A percentile compares a stretch with the other conserved stretches of the same genome.
These are phyloP conservation scores for Dioscorea zingiberensis DNA, from an alignment of 106 monocot genomes.

Conservation along the genomic window DNA sequence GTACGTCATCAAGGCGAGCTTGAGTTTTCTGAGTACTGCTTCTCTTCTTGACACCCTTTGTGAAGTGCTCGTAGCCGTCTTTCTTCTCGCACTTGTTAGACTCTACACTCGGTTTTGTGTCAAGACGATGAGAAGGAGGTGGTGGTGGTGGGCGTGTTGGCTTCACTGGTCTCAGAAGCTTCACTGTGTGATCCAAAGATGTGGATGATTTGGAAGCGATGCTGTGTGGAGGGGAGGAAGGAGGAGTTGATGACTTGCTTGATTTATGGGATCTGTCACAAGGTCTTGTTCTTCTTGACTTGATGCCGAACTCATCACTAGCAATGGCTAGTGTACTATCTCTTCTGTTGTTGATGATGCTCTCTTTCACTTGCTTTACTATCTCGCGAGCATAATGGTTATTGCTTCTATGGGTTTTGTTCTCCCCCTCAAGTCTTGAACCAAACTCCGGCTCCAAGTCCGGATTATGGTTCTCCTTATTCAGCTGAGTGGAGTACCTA, in stretches of 20 bases:
- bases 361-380: slow-evolving; percentile 38
- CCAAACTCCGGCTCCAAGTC: too few relatives aligned
- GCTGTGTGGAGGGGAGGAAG: too few relatives aligned
- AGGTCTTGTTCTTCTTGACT: slow-evolving; percentile 12
- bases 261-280: neutral
- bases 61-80: slow-evolving; percentile 33
- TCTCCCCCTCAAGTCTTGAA: slow-evolving; percentile 17
- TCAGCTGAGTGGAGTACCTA: slow-evolving; percentile 46
- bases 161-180: neutral
- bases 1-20: too few relatives aligned
- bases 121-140: neutral
- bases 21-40: too few relatives aligned
- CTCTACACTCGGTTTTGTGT: neutral
- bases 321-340: neutral
- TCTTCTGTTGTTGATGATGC: slow-evolving; percentile 14
- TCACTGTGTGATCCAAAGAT: too few relatives aligned
- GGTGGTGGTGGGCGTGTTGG: neutral
- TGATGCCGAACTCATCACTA: neutral
- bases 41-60: slow-evolving; percentile 30
- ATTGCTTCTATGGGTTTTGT: slow-evolving; percentile 20
- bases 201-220: too few relatives aligned
- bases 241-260: neutral
- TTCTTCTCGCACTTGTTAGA: slow-evolving; percentile 22
- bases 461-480: slow-evolving; percentile 21
- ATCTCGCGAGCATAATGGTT: slow-evolving; percentile 37